A percentile compares a stretch with the other conserved stretches of the same genome.
Evolutionary conservation across 441 rosid species (phyloP).

Genomic region (Erodium moschatum): DNA sequence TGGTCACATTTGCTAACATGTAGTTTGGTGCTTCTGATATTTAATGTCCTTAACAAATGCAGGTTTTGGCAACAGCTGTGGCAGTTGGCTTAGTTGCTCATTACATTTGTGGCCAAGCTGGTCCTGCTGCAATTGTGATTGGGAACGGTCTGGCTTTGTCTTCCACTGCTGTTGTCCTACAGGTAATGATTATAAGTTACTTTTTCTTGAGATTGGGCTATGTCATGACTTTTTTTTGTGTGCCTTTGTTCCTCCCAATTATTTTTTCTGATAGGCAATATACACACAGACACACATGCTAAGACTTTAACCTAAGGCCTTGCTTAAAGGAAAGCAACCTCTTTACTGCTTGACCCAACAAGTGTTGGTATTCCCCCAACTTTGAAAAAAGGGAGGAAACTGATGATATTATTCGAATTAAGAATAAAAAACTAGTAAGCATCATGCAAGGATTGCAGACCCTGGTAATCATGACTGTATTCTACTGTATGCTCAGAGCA

Average conservation of each 20-base stretch:
- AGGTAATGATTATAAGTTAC: slow-evolving; percentile 36
- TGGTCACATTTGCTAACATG: slow-evolving; percentile 10
- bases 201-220: slow-evolving; percentile 18
- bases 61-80: slow-evolving; percentile 91
- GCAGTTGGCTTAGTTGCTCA: slow-evolving; percentile 76
- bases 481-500: too few relatives aligned
- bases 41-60: slow-evolving; percentile 27
- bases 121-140: slow-evolving; percentile 91
- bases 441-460: neutral
- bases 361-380: neutral
- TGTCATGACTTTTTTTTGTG: slow-evolving; percentile 11
- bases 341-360: neutral
- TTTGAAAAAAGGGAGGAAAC: slow-evolving; percentile 2
- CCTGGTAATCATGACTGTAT: neutral
- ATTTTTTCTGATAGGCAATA: too few relatives aligned
- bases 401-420: neutral
- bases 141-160: slow-evolving; percentile 97
- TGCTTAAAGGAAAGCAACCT: too few relatives aligned
- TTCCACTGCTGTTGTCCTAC: slow-evolving; percentile 96
- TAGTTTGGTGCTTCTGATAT: slow-evolving; percentile 17
- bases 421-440: neutral
- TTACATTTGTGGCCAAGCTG: slow-evolving; percentile 65
- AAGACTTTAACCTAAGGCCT: neutral
- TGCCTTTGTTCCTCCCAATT: neutral
- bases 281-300: neutral